Evolutionary conservation across 2,329 filamentous ascomycete species (phyloP).

Genomic region (Penicillium sp.): DNA sequence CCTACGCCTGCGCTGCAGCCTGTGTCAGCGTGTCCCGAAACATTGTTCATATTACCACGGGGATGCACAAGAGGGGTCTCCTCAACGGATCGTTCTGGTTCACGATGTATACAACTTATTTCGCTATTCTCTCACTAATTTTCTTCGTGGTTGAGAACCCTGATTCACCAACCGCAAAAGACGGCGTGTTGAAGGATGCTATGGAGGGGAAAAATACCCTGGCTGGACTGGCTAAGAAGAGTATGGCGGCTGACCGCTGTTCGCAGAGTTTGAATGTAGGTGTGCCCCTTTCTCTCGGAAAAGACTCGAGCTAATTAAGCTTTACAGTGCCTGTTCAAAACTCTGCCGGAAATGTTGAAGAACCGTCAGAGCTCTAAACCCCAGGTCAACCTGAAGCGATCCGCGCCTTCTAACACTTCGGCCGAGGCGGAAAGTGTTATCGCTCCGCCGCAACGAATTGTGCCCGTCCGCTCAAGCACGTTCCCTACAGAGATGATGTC

Average conservation of each 20-base stretch:
- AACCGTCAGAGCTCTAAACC: slow-evolving; percentile 46
- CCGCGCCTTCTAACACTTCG: slow-evolving; percentile 30
- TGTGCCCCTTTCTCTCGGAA: slow-evolving; percentile 9
- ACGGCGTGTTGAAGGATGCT: slow-evolving; percentile 74
- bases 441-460: slow-evolving; percentile 17
- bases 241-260: slow-evolving; percentile 83
- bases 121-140: slow-evolving; percentile 59
- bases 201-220: slow-evolving; percentile 78
- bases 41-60: slow-evolving; percentile 60
- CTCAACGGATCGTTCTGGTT: slow-evolving; percentile 63
- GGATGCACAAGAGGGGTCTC: slow-evolving; percentile 58
- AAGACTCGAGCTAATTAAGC: slow-evolving; percentile 7
- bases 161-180: slow-evolving; percentile 57
- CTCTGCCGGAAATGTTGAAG: slow-evolving; percentile 68
- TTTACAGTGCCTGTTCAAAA: slow-evolving; percentile 69
- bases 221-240: slow-evolving; percentile 70
- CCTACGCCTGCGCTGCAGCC: slow-evolving; percentile 61
- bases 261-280: slow-evolving; percentile 69
- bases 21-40: slow-evolving; percentile 63
- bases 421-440: slow-evolving; percentile 11
- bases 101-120: slow-evolving; percentile 64
- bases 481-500: slow-evolving; percentile 35
- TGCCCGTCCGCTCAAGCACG: slow-evolving; percentile 37
- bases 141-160: slow-evolving; percentile 63
- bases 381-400: slow-evolving; percentile 48